Base-by-base conservation (phyloP, 495 filamentous ascomycete genomes). In the Penicillium maclennaniae region DNA sequence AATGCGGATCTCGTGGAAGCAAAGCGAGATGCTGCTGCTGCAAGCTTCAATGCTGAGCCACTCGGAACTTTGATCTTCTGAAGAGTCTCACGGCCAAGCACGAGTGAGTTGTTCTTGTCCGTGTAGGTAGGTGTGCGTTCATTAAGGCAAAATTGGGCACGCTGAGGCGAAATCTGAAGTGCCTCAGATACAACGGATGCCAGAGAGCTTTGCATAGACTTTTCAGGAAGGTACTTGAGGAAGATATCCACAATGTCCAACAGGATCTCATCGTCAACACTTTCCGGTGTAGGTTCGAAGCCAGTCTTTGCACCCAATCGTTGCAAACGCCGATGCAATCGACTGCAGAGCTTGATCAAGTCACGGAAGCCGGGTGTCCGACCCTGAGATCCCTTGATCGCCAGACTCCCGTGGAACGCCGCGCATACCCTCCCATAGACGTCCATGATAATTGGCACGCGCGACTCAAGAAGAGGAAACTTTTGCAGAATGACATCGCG, bases 211-310 rank as follows among this genome's bases (percentile, higher is more conserved):
- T 83, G 79, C n/a, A 84, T 69, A 6, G 79, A 76, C 17, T 75
- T 79, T 34, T 83, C 85, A n/a, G 87, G 83, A 20, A 95, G 69
- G 54, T 83, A 86, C 31, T 87, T 87, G 41, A 87, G 83, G 69
- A 97, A 96, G 54, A 91, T 88, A 65, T 97, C 93, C 31, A 88
- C 77, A 6, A 90, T 85, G 62, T 97, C 95, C 62, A 95, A 75
- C 62, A 97, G 95, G 60, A 97, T 95, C 39, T 85, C 82, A 58
- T 96, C 90, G 61, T 85, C 82, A 7, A 83, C 78, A 3, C 78
- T 78, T 51, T 92, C 87, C 4, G 79, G 79, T 19, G 90, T 82
- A n/a, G 83, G 71, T 67, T 96, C 88, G 17, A 79, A 77, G n/a
- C 86, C 85, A 39, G 82, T 88, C 62, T 79, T 84, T 55, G 87